Conservation (phyloP, 2,329 filamentous ascomycete species). For the Hypoxylon sp. region DNA sequence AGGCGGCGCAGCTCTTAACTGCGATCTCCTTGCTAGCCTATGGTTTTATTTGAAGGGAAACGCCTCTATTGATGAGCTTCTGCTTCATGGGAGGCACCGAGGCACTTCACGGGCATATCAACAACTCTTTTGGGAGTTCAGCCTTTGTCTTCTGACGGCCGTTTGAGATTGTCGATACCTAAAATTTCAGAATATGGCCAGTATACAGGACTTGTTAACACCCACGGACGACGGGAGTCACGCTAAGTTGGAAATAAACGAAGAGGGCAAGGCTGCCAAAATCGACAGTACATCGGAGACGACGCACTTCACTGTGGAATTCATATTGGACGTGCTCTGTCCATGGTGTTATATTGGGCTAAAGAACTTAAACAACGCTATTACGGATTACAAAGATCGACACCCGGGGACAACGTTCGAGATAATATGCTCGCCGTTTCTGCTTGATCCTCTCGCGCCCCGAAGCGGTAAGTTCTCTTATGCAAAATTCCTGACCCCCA, state of each 20-base stretch:
- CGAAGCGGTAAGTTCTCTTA: conserved; percentile 49
- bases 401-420: conserved; percentile 64
- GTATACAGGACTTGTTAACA: conserved; percentile 51
- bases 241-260: conserved; percentile 3
- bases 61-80: background rate
- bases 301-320: conserved; percentile 59
- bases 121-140: conserved; percentile 39
- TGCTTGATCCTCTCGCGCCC: conserved; percentile 56
- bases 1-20: background rate
- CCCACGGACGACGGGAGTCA: conserved; percentile 42
- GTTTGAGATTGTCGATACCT: background rate
- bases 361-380: conserved; percentile 62
- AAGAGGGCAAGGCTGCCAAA: conserved; percentile 10
- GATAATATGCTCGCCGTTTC: conserved; percentile 63
- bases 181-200: conserved; percentile 46
- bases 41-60: background rate
- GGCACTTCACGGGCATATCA: conserved; percentile 1
- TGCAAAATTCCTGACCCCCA: background rate
- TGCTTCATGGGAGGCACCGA: background rate
- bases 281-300: conserved; percentile 19
- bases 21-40: background rate
- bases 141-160: background rate
- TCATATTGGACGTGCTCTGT: conserved; percentile 66
- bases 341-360: conserved; percentile 68
- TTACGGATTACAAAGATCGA: conserved; percentile 57